Evolutionary conservation across 305 asterid genomes (phyloP).

Genomic region (Withania somnifera): DNA sequence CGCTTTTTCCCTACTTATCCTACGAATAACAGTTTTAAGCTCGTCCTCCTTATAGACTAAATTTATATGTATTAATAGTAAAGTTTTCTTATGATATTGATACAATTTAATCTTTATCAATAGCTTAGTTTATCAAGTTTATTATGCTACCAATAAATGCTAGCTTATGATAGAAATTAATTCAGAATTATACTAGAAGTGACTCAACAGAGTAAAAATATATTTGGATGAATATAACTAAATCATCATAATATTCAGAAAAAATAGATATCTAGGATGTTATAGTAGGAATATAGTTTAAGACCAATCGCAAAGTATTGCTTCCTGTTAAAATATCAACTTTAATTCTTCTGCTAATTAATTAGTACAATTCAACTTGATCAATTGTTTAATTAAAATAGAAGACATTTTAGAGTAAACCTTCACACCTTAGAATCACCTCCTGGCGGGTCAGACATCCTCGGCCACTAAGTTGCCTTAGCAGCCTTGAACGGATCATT

Average conservation of each 20-base stretch:
- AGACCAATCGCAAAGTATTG: not conserved
- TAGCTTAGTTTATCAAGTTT: not conserved
- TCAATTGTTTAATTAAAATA: not conserved
- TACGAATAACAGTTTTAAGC: no score
- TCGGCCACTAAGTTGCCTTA: no score
- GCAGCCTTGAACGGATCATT: no score
- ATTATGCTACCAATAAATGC: not conserved
- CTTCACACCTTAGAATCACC: no score
- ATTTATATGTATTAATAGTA: not conserved
- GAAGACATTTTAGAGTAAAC: not conserved
- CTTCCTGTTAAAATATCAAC: not conserved
- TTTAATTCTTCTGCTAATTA: not conserved
- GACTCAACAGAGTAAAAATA: not conserved
- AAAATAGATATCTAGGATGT: not conserved
- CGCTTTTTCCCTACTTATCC: no score
- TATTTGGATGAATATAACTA: not conserved
- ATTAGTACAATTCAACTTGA: not conserved
- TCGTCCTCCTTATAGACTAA: no score
- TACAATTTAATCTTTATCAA: not conserved
- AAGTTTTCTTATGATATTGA: not conserved
- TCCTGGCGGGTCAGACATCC: no score
- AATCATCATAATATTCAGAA: not conserved
- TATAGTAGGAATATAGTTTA: not conserved
- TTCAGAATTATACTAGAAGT: not conserved
- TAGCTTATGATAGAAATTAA: not conserved